Base-by-base conservation (phyloP, 1,284 basidiomycete species). In the Ustilago curta region DNA sequence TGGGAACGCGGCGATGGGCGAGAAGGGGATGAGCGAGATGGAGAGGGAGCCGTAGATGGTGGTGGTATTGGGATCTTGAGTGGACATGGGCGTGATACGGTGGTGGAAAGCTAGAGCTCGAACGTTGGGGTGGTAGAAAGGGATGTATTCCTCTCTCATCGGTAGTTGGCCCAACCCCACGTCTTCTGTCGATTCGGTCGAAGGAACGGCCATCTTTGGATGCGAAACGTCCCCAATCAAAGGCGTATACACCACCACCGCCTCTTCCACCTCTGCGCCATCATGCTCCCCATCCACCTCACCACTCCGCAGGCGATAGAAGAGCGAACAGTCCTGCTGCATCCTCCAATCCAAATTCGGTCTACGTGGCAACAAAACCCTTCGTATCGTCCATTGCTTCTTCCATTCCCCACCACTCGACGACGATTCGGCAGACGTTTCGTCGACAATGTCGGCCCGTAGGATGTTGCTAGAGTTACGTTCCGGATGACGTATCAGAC, bases 21-120 rank as follows among this genome's bases (percentile, higher is more conserved):
- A 65, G 18, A 84, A 73, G 0, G 80, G 71, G 45, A 90, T 78
- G 2, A 88, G 87, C 69, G 90, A 89, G 55, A 91, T 88, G n/a
- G 87, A 83, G 18, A 90, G 70, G 7, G 77, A 53, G 29, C 59
- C 78, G 37, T 59, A 68, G 19, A 48, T 31, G 4, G 58, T 25
- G 1, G 47, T 55, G 2, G 32, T 48, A 12, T n/a, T 31, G 45
- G 45, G 58, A 16, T 8, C 39, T 35, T 3, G 49, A 27, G 7
- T 19, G 1, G 32, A 21, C 19, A 32, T 2, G 11, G 50, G 18
- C 7, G 47, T 19, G 21, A 57, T 47, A 21, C 25, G 19, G 56
- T 58, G 83, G 49, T 70, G 79, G 43, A 82, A 82, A 6, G 78
- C 79, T 3, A 84, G 39, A 8, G 75, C 69, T 27, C 79, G 75